Evolutionary conservation across 2,329 filamentous ascomycete species (phyloP), one percentile per base, ranked within the genome.

Genomic region (Cladosporium colombiae): DNA sequence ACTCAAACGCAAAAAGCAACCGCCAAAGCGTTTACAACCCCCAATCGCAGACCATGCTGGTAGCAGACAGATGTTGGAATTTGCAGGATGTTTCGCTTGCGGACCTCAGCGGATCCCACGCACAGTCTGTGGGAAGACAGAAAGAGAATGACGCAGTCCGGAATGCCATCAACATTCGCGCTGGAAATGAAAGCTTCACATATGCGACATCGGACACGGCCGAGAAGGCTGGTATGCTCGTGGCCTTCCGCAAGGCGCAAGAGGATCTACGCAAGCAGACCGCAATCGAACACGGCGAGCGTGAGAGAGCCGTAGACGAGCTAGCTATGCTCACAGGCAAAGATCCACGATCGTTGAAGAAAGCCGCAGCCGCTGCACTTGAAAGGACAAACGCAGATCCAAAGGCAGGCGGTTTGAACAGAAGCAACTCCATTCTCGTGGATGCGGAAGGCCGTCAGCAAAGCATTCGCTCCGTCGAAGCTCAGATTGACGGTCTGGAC

Each of bases 371-470:
- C 3, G 71, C 72, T 7, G 70, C 69, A 21, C 90, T 87, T 8
- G 79, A 93, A 11, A 35, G 61, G 6, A 92, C 92, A 5, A 78
- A 74, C 1, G 88, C 81, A 81, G 21, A 86, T 83, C 64, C 65
- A 2, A 67, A 71, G 23, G 65, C 69, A 16, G 68, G 68, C 21
- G 72, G 73, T 23, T 63, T 76, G 21, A 69, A 66, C 29, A 66
- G 74, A 33, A 74, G 72, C 52, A 73, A 72, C 50, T 74, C 72
- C 68, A 90, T 97, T 80, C 86, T 97, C 64, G 93, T 99, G 70
- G 95, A 99, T 73, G 92, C 97, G 16, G 95, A 98, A 73, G 95
- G 95, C 58, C 96, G 96, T 74, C 93, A 97, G 77, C 92, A 98
- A 76, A 97, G 95, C 75, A 85, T 99, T 56, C 91, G 94, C 62